Base-by-base conservation (phyloP, 225 moss, liverwort and hornwort species). In the Pseudisothecium myosuroides region DNA sequence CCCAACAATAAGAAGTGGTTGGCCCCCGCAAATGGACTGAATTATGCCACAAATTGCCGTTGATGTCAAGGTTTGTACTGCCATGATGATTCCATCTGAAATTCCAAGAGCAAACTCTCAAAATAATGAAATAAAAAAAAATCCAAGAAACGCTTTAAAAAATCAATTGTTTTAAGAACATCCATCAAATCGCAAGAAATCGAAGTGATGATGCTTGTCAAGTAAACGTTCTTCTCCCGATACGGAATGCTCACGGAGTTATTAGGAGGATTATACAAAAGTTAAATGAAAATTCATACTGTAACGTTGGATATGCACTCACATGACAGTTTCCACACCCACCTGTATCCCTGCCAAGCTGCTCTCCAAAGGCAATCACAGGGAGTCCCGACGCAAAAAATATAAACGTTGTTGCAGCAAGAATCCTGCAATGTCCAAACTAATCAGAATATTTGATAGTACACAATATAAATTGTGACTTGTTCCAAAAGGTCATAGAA, bases 341-440 rank as follows among this genome's bases (percentile, higher is more conserved):
- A 96, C 97, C 93, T 91, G 97, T 96, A 83, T 92, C 93, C 88
- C 94, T 94, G 56, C 94, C 94, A 69, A 96, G 94, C 92, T 98
- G 96, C 91, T 96, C 94, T 78, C 97, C 96, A 81, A 98, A 98
- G 47, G 97, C 93, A 84, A 98, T 96, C 61, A 98, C 96, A 55
- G 96, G 97, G n/a, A 98, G 83, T 59, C 94, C 95, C 58, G 95
- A 96, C 36, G 97, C 96, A 84, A 96, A 98, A 80, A 96, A 96
- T 31, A 95, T 96, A 83, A 93, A 96, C 14, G 90, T 89, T 47
- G 96, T 95, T 50, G 96, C 90, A 89, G 93, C 94, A 61, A 96
- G 90, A 76, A 96, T 95, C 86, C 96, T 96, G 83, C 54, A n/a
- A n/a, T n/a, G n/a, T n/a, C n/a, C n/a, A 55, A 56, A 67, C 49